phyloP scores from a whole-genome alignment of 495 filamentous ascomycete genomes.

The Rhypophila decipiens region DNA sequence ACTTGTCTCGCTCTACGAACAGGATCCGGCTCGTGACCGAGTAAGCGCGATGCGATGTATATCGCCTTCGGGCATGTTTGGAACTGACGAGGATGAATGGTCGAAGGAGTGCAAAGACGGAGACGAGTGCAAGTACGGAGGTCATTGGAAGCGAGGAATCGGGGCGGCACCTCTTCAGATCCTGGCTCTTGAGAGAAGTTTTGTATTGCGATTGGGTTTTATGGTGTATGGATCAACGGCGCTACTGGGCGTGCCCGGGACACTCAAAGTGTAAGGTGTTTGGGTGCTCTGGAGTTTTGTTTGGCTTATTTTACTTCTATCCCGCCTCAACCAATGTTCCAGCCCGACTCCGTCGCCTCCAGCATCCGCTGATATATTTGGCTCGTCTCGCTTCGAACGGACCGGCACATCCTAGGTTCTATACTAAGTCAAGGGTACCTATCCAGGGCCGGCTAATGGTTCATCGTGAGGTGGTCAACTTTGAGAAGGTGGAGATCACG shows the following conservation, averaged over 20 bases:
- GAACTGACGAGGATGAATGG: not conserved
- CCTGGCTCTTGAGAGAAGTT: not conserved
- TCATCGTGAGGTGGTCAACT: no score
- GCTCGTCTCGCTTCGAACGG: no score
- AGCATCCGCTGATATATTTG: not conserved
- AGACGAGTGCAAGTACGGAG: no score
- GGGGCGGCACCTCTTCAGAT: not conserved
- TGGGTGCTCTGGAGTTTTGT: not conserved
- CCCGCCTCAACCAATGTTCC: not conserved
- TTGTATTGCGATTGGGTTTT: not conserved
- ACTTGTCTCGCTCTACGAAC: not conserved
- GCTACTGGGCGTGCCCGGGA: not conserved
- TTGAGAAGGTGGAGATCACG: no score
- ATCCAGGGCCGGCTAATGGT: no score
- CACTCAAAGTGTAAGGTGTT: not conserved
- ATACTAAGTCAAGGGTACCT: no score
- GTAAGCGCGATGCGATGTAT: no score
- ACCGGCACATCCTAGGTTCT: no score
- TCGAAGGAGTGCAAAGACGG: not conserved
- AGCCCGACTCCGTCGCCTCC: no score
- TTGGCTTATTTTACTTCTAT: not conserved
- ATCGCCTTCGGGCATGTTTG: no score
- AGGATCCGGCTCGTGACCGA: not conserved
- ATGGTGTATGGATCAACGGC: not conserved
- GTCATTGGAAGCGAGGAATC: no score